Evolutionary conservation across 495 filamentous ascomycete species (phyloP).

Genomic region (Ramalina intermedia): DNA sequence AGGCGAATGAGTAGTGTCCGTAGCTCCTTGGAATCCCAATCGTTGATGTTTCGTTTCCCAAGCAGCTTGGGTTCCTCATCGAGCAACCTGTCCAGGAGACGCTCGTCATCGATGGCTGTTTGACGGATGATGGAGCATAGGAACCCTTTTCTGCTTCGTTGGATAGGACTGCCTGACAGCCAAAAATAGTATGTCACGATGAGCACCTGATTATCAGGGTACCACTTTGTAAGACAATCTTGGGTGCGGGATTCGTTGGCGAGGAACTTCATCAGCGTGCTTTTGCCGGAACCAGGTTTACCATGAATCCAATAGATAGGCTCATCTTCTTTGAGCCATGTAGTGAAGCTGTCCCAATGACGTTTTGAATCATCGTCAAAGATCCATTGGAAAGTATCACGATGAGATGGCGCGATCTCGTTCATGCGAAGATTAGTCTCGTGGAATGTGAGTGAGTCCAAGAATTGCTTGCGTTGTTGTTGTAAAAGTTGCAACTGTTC

Average conservation of each 20-base stretch:
- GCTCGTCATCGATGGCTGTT: neutral
- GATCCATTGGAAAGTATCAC: neutral
- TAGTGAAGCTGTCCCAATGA: too few relatives aligned
- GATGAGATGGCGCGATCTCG: neutral
- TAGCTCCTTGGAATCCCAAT: neutral
- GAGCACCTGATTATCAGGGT: neutral
- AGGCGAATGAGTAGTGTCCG: neutral
- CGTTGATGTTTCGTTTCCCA: neutral
- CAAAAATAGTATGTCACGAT: neutral
- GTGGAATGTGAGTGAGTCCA: neutral
- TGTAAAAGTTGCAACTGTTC: neutral
- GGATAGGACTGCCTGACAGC: neutral
- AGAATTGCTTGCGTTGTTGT: neutral
- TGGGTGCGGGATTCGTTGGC: neutral
- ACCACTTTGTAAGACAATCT: neutral
- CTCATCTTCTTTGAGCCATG: neutral
- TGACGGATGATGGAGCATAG: neutral
- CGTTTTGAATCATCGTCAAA: too few relatives aligned
- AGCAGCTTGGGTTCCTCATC: neutral
- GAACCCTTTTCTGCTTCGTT: neutral
- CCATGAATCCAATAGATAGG: constrained; percentile 4
- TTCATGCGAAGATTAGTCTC: neutral
- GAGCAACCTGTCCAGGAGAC: too few relatives aligned
- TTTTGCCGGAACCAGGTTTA: constrained; percentile 5
- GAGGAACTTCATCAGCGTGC: constrained; percentile 4